A percentile compares a stretch with the other conserved stretches of the same genome.
Evolutionary conservation across 306 rosid species (phyloP).

Genomic region (Cucurbita maxima): DNA sequence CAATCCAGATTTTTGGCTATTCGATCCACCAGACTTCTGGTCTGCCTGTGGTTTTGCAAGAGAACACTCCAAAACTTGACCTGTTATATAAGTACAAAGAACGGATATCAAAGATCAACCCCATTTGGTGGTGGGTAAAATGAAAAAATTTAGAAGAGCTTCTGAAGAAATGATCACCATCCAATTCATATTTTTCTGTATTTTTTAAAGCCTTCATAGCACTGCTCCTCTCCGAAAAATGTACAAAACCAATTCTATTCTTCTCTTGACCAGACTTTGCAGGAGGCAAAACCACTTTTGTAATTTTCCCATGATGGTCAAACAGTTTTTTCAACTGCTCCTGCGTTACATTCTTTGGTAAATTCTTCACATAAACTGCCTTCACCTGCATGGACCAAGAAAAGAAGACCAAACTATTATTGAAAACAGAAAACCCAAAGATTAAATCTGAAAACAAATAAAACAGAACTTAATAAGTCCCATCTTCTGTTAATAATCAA

Average conservation of each 20-base stretch:
- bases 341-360: slow-evolving; percentile 83
- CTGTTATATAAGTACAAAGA: slow-evolving; percentile 22
- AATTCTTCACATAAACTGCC: slow-evolving; percentile 82
- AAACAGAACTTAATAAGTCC: neutral
- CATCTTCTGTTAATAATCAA: neutral
- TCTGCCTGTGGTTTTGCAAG: slow-evolving; percentile 94
- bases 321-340: slow-evolving; percentile 75
- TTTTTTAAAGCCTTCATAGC: slow-evolving; percentile 92
- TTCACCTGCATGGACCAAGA: slow-evolving; percentile 44
- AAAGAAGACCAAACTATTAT: neutral
- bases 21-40: slow-evolving; percentile 59
- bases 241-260: slow-evolving; percentile 89
- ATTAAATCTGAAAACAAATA: neutral
- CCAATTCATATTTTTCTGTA: slow-evolving; percentile 80
- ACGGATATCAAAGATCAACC: slow-evolving; percentile 6
- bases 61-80: slow-evolving; percentile 82
- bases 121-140: slow-evolving; percentile 1
- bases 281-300: slow-evolving; percentile 93
- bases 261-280: slow-evolving; percentile 77
- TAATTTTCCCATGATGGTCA: slow-evolving; percentile 89
- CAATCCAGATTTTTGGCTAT: slow-evolving; percentile 50
- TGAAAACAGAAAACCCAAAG: neutral
- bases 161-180: slow-evolving; percentile 25
- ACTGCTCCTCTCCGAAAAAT: slow-evolving; percentile 80
- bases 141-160: neutral